Base-by-base conservation (phyloP, 768 basidiomycete genomes). In the Phaffia australis region DNA sequence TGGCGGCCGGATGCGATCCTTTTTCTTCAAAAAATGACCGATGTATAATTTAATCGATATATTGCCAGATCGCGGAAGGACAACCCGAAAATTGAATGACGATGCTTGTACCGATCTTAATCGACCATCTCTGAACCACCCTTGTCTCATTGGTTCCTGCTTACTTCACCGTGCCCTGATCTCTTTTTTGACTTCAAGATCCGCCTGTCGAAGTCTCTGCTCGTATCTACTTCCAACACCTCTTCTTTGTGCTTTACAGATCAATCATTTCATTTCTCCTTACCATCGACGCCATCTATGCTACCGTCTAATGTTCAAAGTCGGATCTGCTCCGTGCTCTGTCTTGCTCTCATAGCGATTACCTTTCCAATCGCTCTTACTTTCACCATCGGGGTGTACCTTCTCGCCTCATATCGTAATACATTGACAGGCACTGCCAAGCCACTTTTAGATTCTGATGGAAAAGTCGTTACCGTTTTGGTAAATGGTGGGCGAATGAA, bases 401-500 rank as follows among this genome's bases (percentile, higher is more conserved):
- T 57, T 5, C 6, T 42, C 11, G 35, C 35, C 35, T 42, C 35
- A 5, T 42, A 42, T 42, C 35, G 35, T 42, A 42, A 42, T 4
- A 42, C 35, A 42, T 42, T 42, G 35, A 42, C 35, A 11, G 35
- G 35, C 11, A 42, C 4, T 42, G 35, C 35, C 4, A 42, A 42
- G 11, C 35, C 35, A 42, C 35, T 42, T 11, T 42, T 42, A 42
- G 35, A 42, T 11, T 42, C 35, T 42, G 11, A 42, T 42, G 35
- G 35, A 42, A 42, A 42, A 11, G 35, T 42, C 35, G 35, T 57
- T 14, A 57, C 27, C 16, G 56, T 57, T 29, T 32, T 57, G 19
- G 23, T 57, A n/a, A 57, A 57, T 25, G 56, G 56, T 29, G 56
- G 27, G 23, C 25, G 56, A 32, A 57, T 57, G 56, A 57, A 32